Conservation (phyloP, 164 flowering plant genomes). For the Aristolochia fimbriata region DNA sequence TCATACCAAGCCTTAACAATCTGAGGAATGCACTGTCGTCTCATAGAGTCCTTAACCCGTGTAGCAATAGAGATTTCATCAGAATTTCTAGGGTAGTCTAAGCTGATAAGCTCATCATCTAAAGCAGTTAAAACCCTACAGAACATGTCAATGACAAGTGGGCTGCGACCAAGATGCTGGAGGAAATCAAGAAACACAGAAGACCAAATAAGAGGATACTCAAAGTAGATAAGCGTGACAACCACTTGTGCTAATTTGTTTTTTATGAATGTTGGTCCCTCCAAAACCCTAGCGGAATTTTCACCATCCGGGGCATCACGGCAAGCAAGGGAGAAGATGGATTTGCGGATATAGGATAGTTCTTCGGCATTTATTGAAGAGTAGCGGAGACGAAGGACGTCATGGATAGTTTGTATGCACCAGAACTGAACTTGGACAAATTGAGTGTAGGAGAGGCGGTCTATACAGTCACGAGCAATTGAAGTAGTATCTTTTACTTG, state of each 20-base stretch:
- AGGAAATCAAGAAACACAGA: constrained; percentile 73
- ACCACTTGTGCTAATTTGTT: constrained; percentile 93
- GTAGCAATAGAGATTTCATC: constrained; percentile 56
- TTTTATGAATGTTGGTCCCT: constrained; percentile 61
- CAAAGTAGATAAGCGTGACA: constrained; percentile 68
- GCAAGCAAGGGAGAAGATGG: constrained; percentile 57
- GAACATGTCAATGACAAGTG: constrained; percentile 76
- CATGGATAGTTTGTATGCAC: constrained; percentile 84
- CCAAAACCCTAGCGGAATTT: constrained; percentile 40
- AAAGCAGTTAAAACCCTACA: constrained; percentile 76
- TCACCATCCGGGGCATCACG: constrained; percentile 29
- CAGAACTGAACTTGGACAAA: constrained; percentile 83
- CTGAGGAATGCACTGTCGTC: constrained; percentile 81
- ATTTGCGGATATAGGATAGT: constrained; percentile 45
- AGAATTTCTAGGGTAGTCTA: constrained; percentile 61
- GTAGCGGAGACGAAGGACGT: constrained; percentile 48
- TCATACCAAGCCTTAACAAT: constrained; percentile 87
- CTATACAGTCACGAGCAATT: constrained; percentile 53
- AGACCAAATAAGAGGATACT: constrained; percentile 75
- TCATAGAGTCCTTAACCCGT: constrained; percentile 89
- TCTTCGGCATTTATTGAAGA: constrained; percentile 47
- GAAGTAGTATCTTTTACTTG: constrained; percentile 50
- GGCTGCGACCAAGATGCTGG: constrained; percentile 52
- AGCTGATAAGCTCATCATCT: constrained; percentile 82
- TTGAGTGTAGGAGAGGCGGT: constrained; percentile 42